Conservation (phyloP, 805 yeast species). For the Lachancea nothofagi region DNA sequence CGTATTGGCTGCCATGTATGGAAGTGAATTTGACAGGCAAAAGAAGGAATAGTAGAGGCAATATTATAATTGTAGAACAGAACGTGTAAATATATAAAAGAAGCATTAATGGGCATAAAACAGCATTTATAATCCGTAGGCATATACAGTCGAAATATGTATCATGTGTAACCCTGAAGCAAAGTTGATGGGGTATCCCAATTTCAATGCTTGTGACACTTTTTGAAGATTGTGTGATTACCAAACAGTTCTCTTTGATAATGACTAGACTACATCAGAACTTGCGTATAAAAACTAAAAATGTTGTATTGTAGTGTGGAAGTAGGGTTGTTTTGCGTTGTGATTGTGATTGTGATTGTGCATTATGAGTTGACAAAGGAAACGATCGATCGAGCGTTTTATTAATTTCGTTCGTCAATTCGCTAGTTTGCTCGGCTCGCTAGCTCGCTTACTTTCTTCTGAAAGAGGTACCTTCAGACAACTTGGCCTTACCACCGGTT, state of each 20-base stretch:
- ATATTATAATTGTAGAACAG: too few relatives aligned
- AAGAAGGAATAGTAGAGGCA: constrained; percentile 6
- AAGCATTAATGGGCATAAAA: too few relatives aligned
- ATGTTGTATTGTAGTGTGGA: constrained; percentile 1
- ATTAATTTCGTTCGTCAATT: too few relatives aligned
- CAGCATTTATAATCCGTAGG: too few relatives aligned
- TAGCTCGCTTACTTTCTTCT: constrained; percentile 93
- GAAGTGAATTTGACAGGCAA: constrained; percentile 15
- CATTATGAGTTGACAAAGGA: constrained; percentile 1
- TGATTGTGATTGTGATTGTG: not conserved
- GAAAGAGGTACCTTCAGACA: constrained; percentile 99
- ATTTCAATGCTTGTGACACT: constrained; percentile 1
- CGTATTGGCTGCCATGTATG: constrained; percentile 15
- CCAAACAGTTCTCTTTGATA: not conserved
- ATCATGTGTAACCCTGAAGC: too few relatives aligned
- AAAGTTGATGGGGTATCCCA: too few relatives aligned
- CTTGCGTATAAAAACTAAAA: constrained; percentile 6
- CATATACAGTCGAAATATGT: too few relatives aligned
- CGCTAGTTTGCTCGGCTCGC: too few relatives aligned
- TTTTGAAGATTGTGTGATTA: not conserved
- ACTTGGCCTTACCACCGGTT: constrained; percentile 99
- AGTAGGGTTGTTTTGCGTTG: constrained; percentile 1
- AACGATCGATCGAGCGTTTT: too few relatives aligned
- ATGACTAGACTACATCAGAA: constrained; percentile 9
- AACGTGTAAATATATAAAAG: too few relatives aligned